Base-by-base conservation (phyloP, 768 basidiomycete species). In the Galerina marginata region DNA sequence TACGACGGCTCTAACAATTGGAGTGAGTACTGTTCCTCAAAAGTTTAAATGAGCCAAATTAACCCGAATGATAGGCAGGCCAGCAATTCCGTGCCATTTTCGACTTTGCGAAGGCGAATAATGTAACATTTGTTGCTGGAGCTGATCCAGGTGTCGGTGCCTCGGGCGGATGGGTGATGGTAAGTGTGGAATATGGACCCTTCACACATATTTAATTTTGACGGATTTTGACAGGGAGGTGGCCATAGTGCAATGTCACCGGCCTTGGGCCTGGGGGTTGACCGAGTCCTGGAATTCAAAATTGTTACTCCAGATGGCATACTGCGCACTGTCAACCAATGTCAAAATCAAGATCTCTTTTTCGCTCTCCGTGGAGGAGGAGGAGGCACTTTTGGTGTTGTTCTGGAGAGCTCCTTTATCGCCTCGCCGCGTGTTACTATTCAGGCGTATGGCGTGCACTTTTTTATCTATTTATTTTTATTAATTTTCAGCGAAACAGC, bases 341-440 rank as follows among this genome's bases (percentile, higher is more conserved):
- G 74, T 62, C 78, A 80, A 59, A 79, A 82, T 54, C 20, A 62
- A 3, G 81, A 83, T 62, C 71, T 83, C 1, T 82, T 81, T 68
- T 83, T 72, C 60, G 81, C 81, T 0, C 67, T 83, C 9, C 77
- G 81, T 29, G 81, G 82, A 5, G 81, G 70, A 15, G 72, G 72
- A 12, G 82, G 81, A 26, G 74, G 77, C 26, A 83, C 79, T 0
- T 83, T 77, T 51, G 75, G 74, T 33, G 73, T 75, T n/a, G 75
- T 83, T 37, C 48, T 74, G 2, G 71, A 73, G 53, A 62, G 61
- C 23, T 56, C 62, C 4, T 56, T 55, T 43, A 39, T 64, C 29
- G 66, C 59, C 16, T 57, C 58, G 16, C 66, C 66, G 4, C 58
- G 45, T n/a, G 53, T 64, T 15, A 64, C 61, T 36, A 36, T 64